Evolutionary conservation across 371 early-diverging fungal species (phyloP), one percentile per base, ranked within the genome.

Genomic region (Parasitella parasitica): DNA sequence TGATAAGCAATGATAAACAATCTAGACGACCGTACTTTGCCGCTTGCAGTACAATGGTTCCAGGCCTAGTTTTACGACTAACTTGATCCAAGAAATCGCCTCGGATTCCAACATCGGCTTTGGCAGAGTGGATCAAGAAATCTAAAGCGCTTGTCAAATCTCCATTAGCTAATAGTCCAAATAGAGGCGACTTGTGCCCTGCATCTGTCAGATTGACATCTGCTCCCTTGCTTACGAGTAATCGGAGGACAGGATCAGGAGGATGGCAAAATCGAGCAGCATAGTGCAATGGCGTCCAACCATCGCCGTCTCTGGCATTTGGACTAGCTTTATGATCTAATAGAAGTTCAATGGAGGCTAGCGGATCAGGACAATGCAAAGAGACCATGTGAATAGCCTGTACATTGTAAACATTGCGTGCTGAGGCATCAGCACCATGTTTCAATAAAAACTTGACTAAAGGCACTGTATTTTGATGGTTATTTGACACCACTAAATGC

Each of bases 281-380:
- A 49, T 87, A 89, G 59, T 92, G 93, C 22, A 91, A 53, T 0
- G 91, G 87, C 6, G 90, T 88, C 91, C 91, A 91, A 3, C 89
- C 89, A 65, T 89, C 89, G 20, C 77, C 76, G 59, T 92, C 91
- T n/a, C 72, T 63, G 11, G 84, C 78, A 59, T 90, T 87, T 9
- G 87, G 84, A 20, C 70, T 62, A 1, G 79, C 71, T 6, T 71
- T 70, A 7, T 77, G 66, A 11, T 49, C 61, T 1, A 78, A 34
- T 15, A 78, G 26, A 7, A 73, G 27, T 26, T 59, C 18, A 8
- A 72, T 53, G 3, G 80, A 66, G 43, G 86, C 63, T 13, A 89
- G 51, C 9, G 81, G 76, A 27, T 73, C 57, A 28, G 70, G 36
- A 54, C 74, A 65, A 48, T 76, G 67, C 37, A 70, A 49, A 27